Conservation (phyloP, 148 eudicot species). For the Dysphania ambrosioides region DNA sequence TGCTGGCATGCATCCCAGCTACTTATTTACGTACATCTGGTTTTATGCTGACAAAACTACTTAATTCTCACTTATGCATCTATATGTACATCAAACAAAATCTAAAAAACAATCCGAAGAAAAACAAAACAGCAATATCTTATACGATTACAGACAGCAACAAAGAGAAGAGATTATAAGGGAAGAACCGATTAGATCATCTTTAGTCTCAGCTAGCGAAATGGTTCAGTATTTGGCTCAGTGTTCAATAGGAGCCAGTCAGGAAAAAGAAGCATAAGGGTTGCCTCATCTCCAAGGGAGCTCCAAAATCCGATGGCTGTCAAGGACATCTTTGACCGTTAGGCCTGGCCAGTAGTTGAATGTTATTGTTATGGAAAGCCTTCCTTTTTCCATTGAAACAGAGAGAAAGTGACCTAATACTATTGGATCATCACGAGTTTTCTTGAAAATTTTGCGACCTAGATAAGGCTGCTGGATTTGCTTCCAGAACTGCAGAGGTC, state of each 20-base stretch:
- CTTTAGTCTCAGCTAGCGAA: neutral
- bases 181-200: neutral
- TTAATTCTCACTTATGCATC: neutral
- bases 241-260: neutral
- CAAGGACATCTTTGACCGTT: neutral
- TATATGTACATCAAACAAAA: conserved; percentile 17
- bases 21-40: conserved; percentile 18
- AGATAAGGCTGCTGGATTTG: conserved; percentile 72
- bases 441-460: conserved; percentile 61
- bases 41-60: conserved; percentile 11
- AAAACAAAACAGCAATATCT: conserved; percentile 7
- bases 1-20: neutral
- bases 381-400: neutral
- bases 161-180: neutral
- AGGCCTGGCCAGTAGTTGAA: neutral
- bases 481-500: conserved; percentile 42
- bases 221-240: neutral
- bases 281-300: neutral
- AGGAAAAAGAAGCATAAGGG: neutral
- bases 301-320: neutral
- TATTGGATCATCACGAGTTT: conserved; percentile 25
- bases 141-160: neutral
- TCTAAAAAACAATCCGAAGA: conserved; percentile 3
- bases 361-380: neutral
- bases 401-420: neutral